Conservation (phyloP, 768 basidiomycete species). For the Auricularia heimuer region DNA sequence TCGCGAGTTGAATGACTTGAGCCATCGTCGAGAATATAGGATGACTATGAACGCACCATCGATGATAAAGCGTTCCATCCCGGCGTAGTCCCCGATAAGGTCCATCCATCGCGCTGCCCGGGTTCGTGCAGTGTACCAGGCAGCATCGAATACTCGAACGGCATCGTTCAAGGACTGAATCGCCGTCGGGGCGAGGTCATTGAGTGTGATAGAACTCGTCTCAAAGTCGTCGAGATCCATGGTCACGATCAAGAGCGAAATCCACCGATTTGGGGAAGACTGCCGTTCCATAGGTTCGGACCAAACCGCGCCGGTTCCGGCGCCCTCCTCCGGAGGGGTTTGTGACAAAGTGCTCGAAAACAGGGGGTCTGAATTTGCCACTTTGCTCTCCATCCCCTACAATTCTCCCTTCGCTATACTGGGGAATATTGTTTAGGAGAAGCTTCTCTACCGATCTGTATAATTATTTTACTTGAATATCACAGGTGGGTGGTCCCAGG, state of each 20-base stretch:
- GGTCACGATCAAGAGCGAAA: no score
- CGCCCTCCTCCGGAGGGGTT: no score
- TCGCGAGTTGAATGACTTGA: neutral
- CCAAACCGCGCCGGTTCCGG: no score
- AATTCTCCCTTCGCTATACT: no score
- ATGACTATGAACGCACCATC: conserved; percentile 35
- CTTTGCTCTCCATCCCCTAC: no score
- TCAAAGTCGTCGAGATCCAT: conserved; percentile 2
- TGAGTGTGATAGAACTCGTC: neutral
- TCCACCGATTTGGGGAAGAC: neutral
- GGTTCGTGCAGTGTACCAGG: conserved; percentile 30
- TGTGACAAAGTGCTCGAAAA: no score
- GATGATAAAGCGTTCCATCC: conserved; percentile 52
- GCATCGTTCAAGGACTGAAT: conserved; percentile 10
- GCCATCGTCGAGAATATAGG: neutral
- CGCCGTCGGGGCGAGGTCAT: neutral
- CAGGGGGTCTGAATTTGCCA: no score
- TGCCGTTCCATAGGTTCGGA: neutral
- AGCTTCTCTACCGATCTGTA: no score
- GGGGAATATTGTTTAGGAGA: no score
- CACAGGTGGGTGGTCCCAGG: no score
- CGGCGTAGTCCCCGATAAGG: conserved; percentile 61
- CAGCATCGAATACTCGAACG: conserved; percentile 23
- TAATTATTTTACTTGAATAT: no score
- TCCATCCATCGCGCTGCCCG: conserved; percentile 52